These are phyloP conservation scores for Lipomyces yarrowii DNA, from an alignment of 1,139 yeast species.

Conservation along the genomic window DNA sequence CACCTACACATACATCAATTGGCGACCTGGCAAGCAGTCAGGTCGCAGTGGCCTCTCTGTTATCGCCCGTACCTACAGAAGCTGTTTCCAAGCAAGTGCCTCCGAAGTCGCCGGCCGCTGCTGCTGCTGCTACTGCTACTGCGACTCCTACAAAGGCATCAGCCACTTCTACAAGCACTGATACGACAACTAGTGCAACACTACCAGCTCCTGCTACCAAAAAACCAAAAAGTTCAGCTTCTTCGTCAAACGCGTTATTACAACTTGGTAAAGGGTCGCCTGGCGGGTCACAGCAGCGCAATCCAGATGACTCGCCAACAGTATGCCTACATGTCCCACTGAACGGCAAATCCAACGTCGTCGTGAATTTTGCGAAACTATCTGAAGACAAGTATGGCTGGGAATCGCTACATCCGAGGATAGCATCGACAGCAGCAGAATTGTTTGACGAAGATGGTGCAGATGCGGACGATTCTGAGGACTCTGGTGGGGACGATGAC, in stretches of 20 bases:
- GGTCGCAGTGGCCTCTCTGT: slow-evolving; percentile 9
- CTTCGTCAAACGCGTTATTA: slow-evolving; percentile 2
- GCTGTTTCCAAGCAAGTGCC: neutral
- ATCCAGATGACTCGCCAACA: slow-evolving; percentile 24
- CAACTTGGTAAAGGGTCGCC: neutral
- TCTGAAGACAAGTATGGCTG: slow-evolving; percentile 89
- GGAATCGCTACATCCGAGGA: slow-evolving; percentile 70
- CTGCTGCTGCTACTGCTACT: neutral
- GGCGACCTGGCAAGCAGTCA: slow-evolving; percentile 5
- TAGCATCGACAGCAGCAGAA: slow-evolving; percentile 52
- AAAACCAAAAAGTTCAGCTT: neutral
- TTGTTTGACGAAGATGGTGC: slow-evolving; percentile 63
- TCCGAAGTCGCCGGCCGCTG: neutral
- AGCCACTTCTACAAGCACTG: neutral
- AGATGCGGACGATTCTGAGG: slow-evolving; percentile 62
- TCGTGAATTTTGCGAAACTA: slow-evolving; percentile 73
- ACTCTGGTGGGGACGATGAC: slow-evolving; percentile 49
- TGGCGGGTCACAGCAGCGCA: neutral
- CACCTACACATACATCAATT: slow-evolving; percentile 7
- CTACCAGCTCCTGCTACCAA: slow-evolving; percentile 8
- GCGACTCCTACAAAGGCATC: slow-evolving; percentile 1
- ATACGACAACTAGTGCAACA: neutral
- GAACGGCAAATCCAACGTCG: slow-evolving; percentile 47
- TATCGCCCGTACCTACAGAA: slow-evolving; percentile 6
- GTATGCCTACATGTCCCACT: slow-evolving; percentile 34